A percentile compares a stretch with the other conserved stretches of the same genome.
Conservation (phyloP, 2,329 filamentous ascomycete species). For the Colletotrichum sp. region DNA sequence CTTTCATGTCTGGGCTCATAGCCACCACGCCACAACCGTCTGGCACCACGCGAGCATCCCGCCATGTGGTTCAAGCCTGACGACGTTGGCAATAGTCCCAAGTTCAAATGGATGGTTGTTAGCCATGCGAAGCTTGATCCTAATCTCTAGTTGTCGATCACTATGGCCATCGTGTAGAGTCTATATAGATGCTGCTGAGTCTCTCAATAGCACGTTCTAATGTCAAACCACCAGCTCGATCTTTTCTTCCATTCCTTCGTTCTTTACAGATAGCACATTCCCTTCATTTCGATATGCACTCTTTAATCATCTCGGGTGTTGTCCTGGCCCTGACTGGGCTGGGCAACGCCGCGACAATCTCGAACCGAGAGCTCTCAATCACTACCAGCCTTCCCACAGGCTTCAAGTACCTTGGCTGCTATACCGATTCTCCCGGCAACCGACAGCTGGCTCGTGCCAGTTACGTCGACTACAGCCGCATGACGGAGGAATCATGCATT, state of each 20-base stretch:
- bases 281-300: background rate
- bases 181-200: fast-evolving
- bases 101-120: background rate
- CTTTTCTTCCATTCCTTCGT: background rate
- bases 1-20: background rate
- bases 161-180: background rate
- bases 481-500: background rate
- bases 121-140: background rate
- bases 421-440: background rate
- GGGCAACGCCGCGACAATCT: background rate
- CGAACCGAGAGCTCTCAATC: background rate
- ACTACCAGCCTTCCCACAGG: background rate
- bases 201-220: background rate
- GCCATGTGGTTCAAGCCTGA: background rate
- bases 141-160: fast-evolving
- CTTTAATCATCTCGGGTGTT: background rate
- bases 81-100: background rate
- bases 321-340: background rate
- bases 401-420: background rate
- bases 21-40: background rate
- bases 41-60: background rate
- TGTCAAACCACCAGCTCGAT: background rate
- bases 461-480: background rate
- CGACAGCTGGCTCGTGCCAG: background rate
- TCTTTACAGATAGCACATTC: background rate